Evolutionary conservation across 179 eudicot genomes (phyloP), one percentile per base, ranked within the genome.

Genomic region (Silene coronaria): DNA sequence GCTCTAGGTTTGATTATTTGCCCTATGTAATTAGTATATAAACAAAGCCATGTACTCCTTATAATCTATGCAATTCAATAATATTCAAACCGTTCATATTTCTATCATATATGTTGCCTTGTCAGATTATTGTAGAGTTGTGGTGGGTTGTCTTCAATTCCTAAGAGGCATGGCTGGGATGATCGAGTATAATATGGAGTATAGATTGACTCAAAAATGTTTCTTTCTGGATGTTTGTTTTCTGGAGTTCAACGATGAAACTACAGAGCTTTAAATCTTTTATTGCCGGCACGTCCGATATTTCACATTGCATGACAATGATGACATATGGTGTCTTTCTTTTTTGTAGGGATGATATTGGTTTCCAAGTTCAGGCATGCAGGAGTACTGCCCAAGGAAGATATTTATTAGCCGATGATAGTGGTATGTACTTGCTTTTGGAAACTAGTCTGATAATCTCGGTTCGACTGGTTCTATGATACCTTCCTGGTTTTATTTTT

Each of bases 341-440:
- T 21, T 21, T 72, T 13, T 76, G 72, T 77, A 95, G 99, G 86
- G 85, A 82, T 79, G 92, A 89, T 80, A 84, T 71, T 71, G 83
- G 87, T 65, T 73, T 91, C 81, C 84, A 68, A 79, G 78, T 64
- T 63, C 86, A 4, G 71, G 76, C 63, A 51, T 96, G 99, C 81
- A 89, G 85, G 85, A 91, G 87, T 63, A 93, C 97, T 7, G 97
- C 88, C 78, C 97, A 93, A 84, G 99, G 99, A 76, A 87, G 99
- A 86, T 96, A 86, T 84, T 81, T 89, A 60, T 75, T 96, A 69
- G 82, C 97, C 48, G 99, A 96, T 81, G 91, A 96, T 83, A 84
- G 84, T 73, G 74, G 74, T 71, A 71, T 28, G 74, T 70, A 34
- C 60, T 23, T 70, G 73, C 12, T 70, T 70, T 14, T 8, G 32